Evolutionary conservation across 2,329 filamentous ascomycete genomes (phyloP), one percentile per base, ranked within the genome.

Genomic region (Aspergillus udagawae): DNA sequence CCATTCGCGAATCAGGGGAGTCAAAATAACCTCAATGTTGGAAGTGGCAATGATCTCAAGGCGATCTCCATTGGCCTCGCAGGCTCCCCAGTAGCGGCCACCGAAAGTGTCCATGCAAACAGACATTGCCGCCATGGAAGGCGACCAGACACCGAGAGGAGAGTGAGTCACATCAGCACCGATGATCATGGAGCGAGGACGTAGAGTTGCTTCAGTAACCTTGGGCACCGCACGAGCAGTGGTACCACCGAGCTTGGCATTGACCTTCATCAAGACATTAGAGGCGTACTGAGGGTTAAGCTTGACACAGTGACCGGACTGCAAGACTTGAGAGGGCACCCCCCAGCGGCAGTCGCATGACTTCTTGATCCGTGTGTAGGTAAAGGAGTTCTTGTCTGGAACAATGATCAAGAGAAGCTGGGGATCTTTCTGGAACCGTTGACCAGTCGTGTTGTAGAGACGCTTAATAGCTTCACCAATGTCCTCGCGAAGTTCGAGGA

Each of bases 261-360:
- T 97, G 63, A 99, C 86, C 78, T 99, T 99, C 91, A 99, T 94
- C 62, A 86, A 84, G 0, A 99, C 91, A 60, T 99, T 99, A 1
- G 90, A 94, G 67, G 90, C 88, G 74, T 97, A 97, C 67, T 99
- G 94, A 0, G 82, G 82, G 23, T 89, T 85, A 17, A 83, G 84
- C 70, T 88, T 88, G 41, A 77, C 66, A 0, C 93, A 89, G 58
- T 95, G 88, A 0, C 77, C 76, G 2, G 80, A 78, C 63, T 92
- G 87, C n/a, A 97, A 70, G 60, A 92, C 88, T 71, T 97, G 94
- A 0, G 91, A 91, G 0, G 91, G 81, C 14, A 92, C 83, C n/a
- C 89, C 92, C 62, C 86, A 92, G 35, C 90, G 87, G 68, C 90
- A 93, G 65, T 99, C 94, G 60, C 86, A 88, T 27, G 85, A 90